phyloP scores from a whole-genome alignment of 139 green algal species.

The Tetraselmis chui region DNA sequence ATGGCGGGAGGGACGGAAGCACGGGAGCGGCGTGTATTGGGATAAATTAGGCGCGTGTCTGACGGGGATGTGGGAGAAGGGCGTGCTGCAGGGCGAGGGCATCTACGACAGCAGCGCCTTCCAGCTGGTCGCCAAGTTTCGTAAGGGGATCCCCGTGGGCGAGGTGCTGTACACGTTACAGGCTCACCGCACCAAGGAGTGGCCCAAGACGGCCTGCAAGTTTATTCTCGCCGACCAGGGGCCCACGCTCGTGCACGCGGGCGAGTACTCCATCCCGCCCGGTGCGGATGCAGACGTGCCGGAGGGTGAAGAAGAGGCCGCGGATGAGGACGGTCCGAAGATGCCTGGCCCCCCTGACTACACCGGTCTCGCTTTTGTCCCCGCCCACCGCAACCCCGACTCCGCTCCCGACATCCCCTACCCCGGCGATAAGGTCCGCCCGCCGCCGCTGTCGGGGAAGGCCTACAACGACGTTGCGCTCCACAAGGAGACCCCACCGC shows the following conservation, averaged over 20 bases:
- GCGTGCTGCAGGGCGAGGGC: slow-evolving; percentile 40
- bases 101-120: slow-evolving; percentile 51
- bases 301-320: slow-evolving; percentile 8
- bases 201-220: slow-evolving; percentile 21
- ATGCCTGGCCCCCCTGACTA: slow-evolving; percentile 52
- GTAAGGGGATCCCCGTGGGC: slow-evolving; percentile 44
- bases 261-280: slow-evolving; percentile 42
- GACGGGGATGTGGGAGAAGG: slow-evolving; percentile 45
- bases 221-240: slow-evolving; percentile 38
- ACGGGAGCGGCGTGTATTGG: slow-evolving; percentile 50
- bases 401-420: slow-evolving; percentile 4
- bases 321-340: background rate
- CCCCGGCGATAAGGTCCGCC: background rate
- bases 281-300: slow-evolving; percentile 13
- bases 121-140: slow-evolving; percentile 44
- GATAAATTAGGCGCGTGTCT: slow-evolving; percentile 45
- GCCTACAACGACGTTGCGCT: background rate
- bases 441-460: background rate
- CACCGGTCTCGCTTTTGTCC: slow-evolving; percentile 37
- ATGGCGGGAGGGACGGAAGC: slow-evolving; percentile 49
- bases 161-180: slow-evolving; percentile 40
- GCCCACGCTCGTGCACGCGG: slow-evolving; percentile 37
- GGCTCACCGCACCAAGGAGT: slow-evolving; percentile 18
- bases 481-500: background rate
- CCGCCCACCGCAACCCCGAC: background rate